Evolutionary conservation across 2,329 filamentous ascomycete genomes (phyloP).

Genomic region (Fusarium avenaceum): DNA sequence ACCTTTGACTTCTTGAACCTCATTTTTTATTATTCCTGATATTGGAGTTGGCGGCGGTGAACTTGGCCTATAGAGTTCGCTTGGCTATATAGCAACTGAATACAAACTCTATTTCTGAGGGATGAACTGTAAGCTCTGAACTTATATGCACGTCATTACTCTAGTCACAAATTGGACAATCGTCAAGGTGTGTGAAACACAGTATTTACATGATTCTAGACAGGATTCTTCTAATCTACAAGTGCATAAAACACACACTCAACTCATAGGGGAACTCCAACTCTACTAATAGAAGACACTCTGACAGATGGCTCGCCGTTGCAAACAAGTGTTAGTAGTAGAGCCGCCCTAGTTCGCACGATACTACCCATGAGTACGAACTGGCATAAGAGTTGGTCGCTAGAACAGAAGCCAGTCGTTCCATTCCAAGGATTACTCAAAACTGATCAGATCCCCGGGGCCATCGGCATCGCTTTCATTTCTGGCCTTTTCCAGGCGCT

Average conservation of each 20-base stretch:
- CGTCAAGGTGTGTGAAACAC: background rate
- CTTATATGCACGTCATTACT: background rate
- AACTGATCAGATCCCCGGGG: constrained; percentile 30
- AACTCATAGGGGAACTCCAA: no score
- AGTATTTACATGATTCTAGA: constrained; percentile 9
- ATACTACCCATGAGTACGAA: background rate
- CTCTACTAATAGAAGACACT: background rate
- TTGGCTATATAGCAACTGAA: constrained; percentile 2
- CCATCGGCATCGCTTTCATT: background rate
- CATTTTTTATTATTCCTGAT: constrained; percentile 2
- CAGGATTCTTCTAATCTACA: background rate
- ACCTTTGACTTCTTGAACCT: background rate
- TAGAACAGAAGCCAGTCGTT: background rate
- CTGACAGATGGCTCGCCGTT: background rate
- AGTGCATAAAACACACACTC: background rate
- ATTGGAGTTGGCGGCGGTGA: constrained; percentile 5
- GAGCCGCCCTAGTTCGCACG: background rate
- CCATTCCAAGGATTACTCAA: constrained; percentile 8
- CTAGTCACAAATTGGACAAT: background rate
- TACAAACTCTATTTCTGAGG: background rate
- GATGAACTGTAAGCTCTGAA: background rate
- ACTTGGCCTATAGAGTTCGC: background rate
- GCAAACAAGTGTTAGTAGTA: background rate
- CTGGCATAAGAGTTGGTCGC: background rate
- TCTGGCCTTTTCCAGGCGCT: background rate